Base-by-base conservation (phyloP, 768 basidiomycete species). In the Psilocybe azurescens region DNA sequence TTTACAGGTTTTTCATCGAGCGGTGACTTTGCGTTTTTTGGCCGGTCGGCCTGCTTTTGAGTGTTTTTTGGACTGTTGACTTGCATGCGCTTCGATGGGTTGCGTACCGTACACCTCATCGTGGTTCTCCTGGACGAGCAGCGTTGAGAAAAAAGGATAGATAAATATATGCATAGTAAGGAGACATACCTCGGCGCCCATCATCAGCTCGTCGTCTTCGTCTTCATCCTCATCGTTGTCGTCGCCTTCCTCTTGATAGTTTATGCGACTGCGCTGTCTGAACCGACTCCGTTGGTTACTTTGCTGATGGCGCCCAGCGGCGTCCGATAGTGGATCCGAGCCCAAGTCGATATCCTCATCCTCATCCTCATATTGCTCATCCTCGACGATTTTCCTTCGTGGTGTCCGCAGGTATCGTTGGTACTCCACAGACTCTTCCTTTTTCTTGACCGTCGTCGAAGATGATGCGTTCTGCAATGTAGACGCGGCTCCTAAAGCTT, bases 181-280 rank as follows among this genome's bases (percentile, higher is more conserved):
- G n/a, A 55, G 50, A 60, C 62, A 36, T 53, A 89, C 89, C 78
- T 83, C 83, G n/a, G 79, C 75, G 29, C 83, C 85, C 73, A 89
- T 83, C 78, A 84, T 79, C 32, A 89, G 69, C 66, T 88, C 86
- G 63, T 90, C 88, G 3, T 86, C 85, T 10, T 81, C 87, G 14
- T 84, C 68, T 11, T 77, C 73, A 38, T 72, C 69, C 52, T 73
- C 73, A 10, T 77, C 70, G 53, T 72, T 73, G 13, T 77, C 70
- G 54, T 72, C 73, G 13, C 76, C 70, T 55, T 77, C 65, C 52
- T 74, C 71, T 53, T 52, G 57, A 58, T 69, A 70, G 47, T 69
- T 68, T 41, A 69, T 67, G 18, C 59, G 66, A 56, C 58, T 63
- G 29, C 64, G 58, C 51, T 61, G 65, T 69, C 49, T 70, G 59